Base-by-base conservation (phyloP, 306 rosid species). In the Acacia crassicarpa region DNA sequence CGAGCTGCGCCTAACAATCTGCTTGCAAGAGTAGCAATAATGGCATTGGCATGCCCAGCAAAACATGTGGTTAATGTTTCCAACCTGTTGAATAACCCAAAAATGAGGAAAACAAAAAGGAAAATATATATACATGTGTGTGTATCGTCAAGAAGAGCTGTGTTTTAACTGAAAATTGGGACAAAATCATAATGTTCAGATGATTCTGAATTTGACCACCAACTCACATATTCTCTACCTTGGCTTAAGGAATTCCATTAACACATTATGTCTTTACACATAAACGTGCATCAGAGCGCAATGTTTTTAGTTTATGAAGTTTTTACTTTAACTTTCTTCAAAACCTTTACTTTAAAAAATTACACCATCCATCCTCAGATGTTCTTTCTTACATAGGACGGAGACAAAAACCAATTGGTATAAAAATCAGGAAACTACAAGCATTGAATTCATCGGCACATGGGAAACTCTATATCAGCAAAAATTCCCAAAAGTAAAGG, bases 11-110 rank as follows among this genome's bases (percentile, higher is more conserved):
- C 79, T 88, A n/a, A 93, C 95, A 27, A 70, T 66, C 85, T 84
- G 70, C 56, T 86, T 90, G 90, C 98, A 93, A 17, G 92, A 72
- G 82, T 91, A 91, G 91, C 98, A 95, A 81, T 89, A 90, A 83
- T 95, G 95, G 82, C 69, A 74, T 86, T 90, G 98, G 81, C 98
- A 95, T 10, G 98, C 87, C 98, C 97, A 88, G 90, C 98, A 95
- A 61, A 89, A 88, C 69, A 93, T 79, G 83, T 93, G 98, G 80
- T 95, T 95, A 81, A 93, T 93, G 83, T 95, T 93, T 76, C 90
- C 94, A 74, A 93, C 78, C 98, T 95, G 97, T 81, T 62, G 76
- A 80, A 59, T 59, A 65, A 79, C 82, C 40, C 84, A 82, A 63
- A 58, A 83, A 33, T 62, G 72, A 70, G 56, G 45, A 8, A 43